Evolutionary conservation across 2,329 filamentous ascomycete genomes (phyloP).

Genomic region (Ceratocystis smalleyi): DNA sequence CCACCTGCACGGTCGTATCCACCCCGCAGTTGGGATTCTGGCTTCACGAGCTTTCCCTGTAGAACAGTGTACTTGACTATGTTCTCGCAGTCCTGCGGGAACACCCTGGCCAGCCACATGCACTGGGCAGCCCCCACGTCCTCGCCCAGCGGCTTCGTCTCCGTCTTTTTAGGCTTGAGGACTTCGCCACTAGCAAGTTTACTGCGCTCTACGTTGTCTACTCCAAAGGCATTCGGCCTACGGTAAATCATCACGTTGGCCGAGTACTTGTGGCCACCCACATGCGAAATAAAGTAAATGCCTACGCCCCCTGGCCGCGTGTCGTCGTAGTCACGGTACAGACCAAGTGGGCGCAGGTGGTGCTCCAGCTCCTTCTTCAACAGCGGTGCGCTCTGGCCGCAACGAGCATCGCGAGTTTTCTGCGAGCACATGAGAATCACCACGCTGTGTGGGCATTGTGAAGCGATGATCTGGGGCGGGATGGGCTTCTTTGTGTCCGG

Average conservation of each 20-base stretch:
- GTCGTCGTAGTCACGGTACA: slow-evolving; percentile 79
- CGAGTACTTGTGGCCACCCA: slow-evolving; percentile 90
- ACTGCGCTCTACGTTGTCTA: slow-evolving; percentile 26
- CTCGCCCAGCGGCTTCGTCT: slow-evolving; percentile 24
- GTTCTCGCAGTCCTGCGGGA: slow-evolving; percentile 83
- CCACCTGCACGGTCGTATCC: slow-evolving; percentile 77
- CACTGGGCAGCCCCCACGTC: slow-evolving; percentile 61
- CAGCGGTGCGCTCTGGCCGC: slow-evolving; percentile 82
- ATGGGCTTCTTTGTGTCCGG: neutral
- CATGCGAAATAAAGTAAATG: slow-evolving; percentile 92
- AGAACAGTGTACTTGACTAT: slow-evolving; percentile 77
- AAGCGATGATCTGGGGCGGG: slow-evolving; percentile 21
- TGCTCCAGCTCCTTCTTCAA: slow-evolving; percentile 79
- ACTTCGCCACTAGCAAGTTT: slow-evolving; percentile 21
- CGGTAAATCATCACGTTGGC: slow-evolving; percentile 92
- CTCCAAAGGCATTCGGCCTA: slow-evolving; percentile 40
- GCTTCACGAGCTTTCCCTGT: slow-evolving; percentile 89
- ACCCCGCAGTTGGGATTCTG: slow-evolving; percentile 66
- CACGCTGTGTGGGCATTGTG: slow-evolving; percentile 62
- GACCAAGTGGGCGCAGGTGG: slow-evolving; percentile 66
- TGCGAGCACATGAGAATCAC: slow-evolving; percentile 91
- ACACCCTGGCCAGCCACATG: slow-evolving; percentile 77
- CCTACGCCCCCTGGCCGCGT: slow-evolving; percentile 81
- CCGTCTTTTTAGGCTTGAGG: slow-evolving; percentile 22
- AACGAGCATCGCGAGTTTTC: slow-evolving; percentile 82